These are phyloP conservation scores for Sarcodon aspratus DNA, from an alignment of 768 basidiomycete species.

Conservation along the genomic window DNA sequence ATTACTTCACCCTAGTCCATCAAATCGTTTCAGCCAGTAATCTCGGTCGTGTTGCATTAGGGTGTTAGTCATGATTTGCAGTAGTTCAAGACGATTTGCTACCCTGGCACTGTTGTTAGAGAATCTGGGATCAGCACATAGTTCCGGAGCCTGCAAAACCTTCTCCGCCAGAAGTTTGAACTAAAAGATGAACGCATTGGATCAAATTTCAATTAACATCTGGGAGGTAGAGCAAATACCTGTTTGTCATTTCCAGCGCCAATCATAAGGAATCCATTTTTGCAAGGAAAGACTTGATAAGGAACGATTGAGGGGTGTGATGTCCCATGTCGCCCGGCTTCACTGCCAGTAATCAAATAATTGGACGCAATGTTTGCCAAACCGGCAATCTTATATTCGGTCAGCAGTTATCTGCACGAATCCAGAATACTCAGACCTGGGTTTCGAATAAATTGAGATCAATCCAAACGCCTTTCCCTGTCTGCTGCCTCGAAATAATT, in stretches of 20 bases:
- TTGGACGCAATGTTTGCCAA: constrained; percentile 90
- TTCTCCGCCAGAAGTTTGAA: constrained; percentile 57
- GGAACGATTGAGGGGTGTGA: constrained; percentile 91
- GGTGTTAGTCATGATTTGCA: constrained; percentile 52
- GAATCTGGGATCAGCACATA: constrained; percentile 53
- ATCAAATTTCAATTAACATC: background rate
- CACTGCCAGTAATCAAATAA: constrained; percentile 77
- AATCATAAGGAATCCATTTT: constrained; percentile 86
- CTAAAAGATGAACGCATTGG: constrained; percentile 22
- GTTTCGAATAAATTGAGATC: constrained; percentile 91
- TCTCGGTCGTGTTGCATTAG: constrained; percentile 48
- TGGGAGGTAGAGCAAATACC: constrained; percentile 23
- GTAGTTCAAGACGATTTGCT: constrained; percentile 56
- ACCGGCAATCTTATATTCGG: constrained; percentile 59
- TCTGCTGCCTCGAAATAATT: constrained; percentile 68
- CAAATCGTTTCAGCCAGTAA: constrained; percentile 67
- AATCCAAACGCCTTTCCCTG: constrained; percentile 82
- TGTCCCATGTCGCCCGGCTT: constrained; percentile 83
- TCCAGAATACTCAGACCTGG: constrained; percentile 38
- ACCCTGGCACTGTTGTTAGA: constrained; percentile 69
- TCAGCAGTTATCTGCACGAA: background rate
- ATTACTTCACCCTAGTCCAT: constrained; percentile 54
- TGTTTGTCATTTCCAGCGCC: constrained; percentile 87
- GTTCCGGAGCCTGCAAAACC: constrained; percentile 49
- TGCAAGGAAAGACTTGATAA: constrained; percentile 84